Base-by-base conservation (phyloP, 352 stramenopile genomes). In the Hyaloperonospora arabidopsidis region DNA sequence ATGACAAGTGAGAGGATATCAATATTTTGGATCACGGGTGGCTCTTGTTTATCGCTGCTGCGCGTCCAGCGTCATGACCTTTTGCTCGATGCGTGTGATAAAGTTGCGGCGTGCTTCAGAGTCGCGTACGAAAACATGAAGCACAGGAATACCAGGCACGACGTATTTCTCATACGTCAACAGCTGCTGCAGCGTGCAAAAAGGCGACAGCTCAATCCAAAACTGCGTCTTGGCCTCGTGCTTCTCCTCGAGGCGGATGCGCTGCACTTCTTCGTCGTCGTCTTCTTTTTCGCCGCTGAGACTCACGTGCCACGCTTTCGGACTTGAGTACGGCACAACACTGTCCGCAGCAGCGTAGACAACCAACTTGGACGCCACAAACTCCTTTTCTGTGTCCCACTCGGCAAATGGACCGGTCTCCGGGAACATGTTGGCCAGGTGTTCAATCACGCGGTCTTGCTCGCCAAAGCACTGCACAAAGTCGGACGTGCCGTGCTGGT, bases 371-470 rank as follows among this genome's bases (percentile, higher is more conserved):
- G 80, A 92, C 17, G 82, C 84, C 45, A 84, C 70, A 56, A 89
- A 94, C 59, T 85, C 67, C 12, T 84, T 54, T 2, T 76, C 65
- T 12, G 50, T 61, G 63, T 94, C 84, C 84, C 84, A 94, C 18
- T 92, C 68, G 39, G 78, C 85, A 57, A 81, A 89, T 45, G 84
- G 80, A 0, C 84, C 84, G 40, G 91, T 81, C 49, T 94, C 84
- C 0, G 84, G 84, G 64, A 94, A 94, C 82, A 93, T 93, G 63
- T 93, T 93, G 55, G 82, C 84, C 50, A 94, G 56, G 64, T 94
- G 84, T 57, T 93, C 82, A 41, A 93, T 86, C 38, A 93, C 67
- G 32, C 70, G 54, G 59, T 94, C 84, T 32, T 89, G 67, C 59
- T 94, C 84, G 19, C 79, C 79, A 53, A 94, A 85, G 18, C 66